phyloP scores from a whole-genome alignment of 2,329 filamentous ascomycete species.

The Penicillium sp. region DNA sequence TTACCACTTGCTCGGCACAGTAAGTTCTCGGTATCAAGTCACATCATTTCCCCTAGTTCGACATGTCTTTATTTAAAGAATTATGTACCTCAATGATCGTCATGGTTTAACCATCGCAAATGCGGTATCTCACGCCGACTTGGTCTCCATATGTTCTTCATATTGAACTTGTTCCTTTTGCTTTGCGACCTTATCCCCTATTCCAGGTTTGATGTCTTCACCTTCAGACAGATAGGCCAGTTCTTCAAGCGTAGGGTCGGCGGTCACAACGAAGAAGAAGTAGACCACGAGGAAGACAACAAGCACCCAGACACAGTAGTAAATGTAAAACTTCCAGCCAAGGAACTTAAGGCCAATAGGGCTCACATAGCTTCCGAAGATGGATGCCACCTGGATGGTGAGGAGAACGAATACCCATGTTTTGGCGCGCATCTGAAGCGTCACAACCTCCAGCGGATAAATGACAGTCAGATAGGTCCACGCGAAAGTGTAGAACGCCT shows the following conservation, averaged over 20 bases:
- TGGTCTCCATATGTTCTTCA: constrained; percentile 10
- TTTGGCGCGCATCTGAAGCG: constrained; percentile 46
- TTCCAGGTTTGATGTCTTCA: constrained; percentile 6
- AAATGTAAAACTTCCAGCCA: constrained; percentile 30
- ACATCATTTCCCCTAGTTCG: too few species aligned
- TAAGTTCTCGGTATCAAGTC: too few species aligned
- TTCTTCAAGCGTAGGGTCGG: constrained; percentile 9
- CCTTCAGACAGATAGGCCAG: constrained; percentile 12
- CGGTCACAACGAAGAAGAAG: constrained; percentile 11
- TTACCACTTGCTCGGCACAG: too few species aligned
- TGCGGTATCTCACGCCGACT: not conserved
- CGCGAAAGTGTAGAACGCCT: constrained; percentile 44
- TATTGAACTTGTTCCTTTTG: constrained; percentile 12
- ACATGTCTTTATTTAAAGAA: not conserved
- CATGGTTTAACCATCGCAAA: not conserved
- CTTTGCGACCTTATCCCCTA: constrained; percentile 8
- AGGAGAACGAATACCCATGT: constrained; percentile 43
- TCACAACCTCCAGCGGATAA: constrained; percentile 45
- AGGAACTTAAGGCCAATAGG: constrained; percentile 27
- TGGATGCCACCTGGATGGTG: constrained; percentile 31
- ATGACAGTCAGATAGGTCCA: constrained; percentile 48
- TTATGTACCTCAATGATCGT: not conserved
- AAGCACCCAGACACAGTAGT: constrained; percentile 23
- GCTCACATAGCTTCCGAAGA: constrained; percentile 27
- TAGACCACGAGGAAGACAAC: constrained; percentile 13